Conservation (phyloP, 176 grass and related monocot genomes). For the Oryza australiensis region DNA sequence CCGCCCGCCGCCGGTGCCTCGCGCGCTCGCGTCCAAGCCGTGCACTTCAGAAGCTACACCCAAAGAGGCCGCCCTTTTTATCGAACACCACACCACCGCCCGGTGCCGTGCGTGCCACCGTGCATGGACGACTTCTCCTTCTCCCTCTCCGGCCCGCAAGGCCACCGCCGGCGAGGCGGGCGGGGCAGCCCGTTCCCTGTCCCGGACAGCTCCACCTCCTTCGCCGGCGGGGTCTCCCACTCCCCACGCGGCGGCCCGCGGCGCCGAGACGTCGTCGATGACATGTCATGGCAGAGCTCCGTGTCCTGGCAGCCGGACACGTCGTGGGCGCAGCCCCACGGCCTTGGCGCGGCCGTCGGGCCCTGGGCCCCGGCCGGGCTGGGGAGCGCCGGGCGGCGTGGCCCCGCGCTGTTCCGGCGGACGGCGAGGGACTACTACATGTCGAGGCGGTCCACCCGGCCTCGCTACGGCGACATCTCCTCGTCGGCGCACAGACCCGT, state of each 20-base stretch:
- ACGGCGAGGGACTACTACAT: conserved; percentile 67
- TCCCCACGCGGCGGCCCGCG: background rate
- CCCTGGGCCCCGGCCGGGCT: conserved; percentile 40
- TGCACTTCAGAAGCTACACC: conserved; percentile 31
- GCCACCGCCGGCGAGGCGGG: background rate
- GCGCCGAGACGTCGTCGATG: conserved; percentile 6
- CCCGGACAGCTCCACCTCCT: conserved; percentile 28
- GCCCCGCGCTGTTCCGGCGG: conserved; percentile 52
- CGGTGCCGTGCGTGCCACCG: background rate
- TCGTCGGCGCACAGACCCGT: background rate
- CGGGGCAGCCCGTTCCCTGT: conserved; percentile 14
- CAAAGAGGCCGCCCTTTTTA: background rate
- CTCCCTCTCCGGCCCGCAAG: conserved; percentile 47
- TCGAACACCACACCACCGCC: background rate
- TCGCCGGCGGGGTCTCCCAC: background rate
- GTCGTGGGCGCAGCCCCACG: conserved; percentile 50
- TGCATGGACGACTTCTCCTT: conserved; percentile 64
- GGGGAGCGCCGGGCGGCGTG: conserved; percentile 15
- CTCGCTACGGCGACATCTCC: conserved; percentile 16
- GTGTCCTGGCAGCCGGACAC: conserved; percentile 62
- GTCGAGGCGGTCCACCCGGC: conserved; percentile 11
- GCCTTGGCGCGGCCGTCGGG: conserved; percentile 54
- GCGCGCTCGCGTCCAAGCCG: conserved; percentile 9
- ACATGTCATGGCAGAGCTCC: conserved; percentile 70
- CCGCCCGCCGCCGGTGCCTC: conserved; percentile 7